Conservation (phyloP, 768 basidiomycete species). For the Erythrobasidium yunnanense region DNA sequence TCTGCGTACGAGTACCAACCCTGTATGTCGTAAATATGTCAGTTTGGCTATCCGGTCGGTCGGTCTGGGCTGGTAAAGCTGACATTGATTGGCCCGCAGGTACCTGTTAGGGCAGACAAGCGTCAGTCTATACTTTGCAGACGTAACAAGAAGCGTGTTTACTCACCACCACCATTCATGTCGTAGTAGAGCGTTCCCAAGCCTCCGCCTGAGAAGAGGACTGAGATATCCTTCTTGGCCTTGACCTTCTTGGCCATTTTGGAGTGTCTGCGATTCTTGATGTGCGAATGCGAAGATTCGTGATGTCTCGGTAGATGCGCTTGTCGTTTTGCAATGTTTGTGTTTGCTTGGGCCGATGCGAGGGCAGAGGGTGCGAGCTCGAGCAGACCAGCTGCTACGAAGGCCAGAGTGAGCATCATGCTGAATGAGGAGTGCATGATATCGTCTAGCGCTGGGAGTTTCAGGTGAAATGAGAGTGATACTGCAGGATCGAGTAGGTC, state of each 20-base stretch:
- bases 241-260: neutral
- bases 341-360: neutral
- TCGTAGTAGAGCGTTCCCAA: constrained; percentile 18
- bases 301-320: neutral
- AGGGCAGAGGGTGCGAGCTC: neutral
- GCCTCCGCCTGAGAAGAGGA: neutral
- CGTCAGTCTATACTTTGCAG: neutral
- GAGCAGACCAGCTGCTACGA: neutral
- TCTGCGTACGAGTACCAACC: constrained; percentile 9
- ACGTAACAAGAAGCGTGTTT: neutral
- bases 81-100: constrained; percentile 21
- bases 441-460: no score
- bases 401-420: neutral
- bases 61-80: neutral
- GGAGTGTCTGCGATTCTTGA: neutral
- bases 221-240: neutral
- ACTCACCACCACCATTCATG: constrained; percentile 18
- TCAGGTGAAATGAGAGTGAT: neutral
- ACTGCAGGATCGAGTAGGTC: no score
- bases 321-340: no score
- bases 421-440: neutral
- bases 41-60: no score
- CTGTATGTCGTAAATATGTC: neutral
- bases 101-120: neutral
- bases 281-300: no score